Evolutionary conservation across 2,329 filamentous ascomycete genomes (phyloP), one percentile per base, ranked within the genome.

Genomic region (Ceratocystis lukuohia): DNA sequence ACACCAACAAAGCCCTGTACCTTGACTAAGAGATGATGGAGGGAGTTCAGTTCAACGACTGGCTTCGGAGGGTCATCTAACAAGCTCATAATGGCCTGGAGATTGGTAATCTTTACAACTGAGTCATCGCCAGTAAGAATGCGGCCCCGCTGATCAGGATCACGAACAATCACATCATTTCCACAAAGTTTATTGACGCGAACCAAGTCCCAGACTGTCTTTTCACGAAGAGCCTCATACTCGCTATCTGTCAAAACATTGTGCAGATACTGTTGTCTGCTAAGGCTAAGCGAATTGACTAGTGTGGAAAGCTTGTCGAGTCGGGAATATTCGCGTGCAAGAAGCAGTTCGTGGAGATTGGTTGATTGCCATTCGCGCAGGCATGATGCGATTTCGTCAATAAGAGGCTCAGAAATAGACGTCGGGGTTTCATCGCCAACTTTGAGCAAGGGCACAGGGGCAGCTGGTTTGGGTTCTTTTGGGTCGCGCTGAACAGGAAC

Each of bases 291-390:
- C n/a, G 86, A 85, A 62, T 86, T 84, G 57, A 96, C 88, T 65
- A 97, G 81, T 66, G 83, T 82, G 1, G 91, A 89, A 74, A 97
- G 85, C 69, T 88, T 85, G 71, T 96, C 91, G 66, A 99, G 79
- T 65, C 87, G 83, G 62, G 82, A 78, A 76, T 99, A 99, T 74
- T 92, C 86, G 68, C 91, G 84, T 22, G 86, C 85, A 7, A 99
- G 82, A 1, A 99, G 82, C 28, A 97, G 80, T 74, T 96, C 91
- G 76, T 99, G 95, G 17, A 99, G 81, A 73, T 96, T 95, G 20
- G 92, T 96, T 22, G 94, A 96, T 77, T 99, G 93, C 95, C 94
- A 99, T 81, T 99, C 94, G 71, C 94, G 85, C 69, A 99, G 78
- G 74, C 94, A 99, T 2, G 92, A 96, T 15, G 94, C 92, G 71